phyloP scores from a whole-genome alignment of 305 asterid species.

The Nicotiana rustica region DNA sequence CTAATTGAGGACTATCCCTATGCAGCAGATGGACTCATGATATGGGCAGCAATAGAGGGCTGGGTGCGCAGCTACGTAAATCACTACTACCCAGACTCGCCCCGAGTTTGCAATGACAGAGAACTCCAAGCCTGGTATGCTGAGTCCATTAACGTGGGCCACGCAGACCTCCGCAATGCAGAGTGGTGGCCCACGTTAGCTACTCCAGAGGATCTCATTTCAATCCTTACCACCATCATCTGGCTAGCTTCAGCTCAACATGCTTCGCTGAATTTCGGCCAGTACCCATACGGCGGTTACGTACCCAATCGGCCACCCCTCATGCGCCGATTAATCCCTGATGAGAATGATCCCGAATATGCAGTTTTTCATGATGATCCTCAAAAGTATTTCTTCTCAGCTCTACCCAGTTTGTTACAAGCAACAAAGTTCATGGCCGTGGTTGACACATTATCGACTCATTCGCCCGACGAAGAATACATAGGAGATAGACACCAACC shows the following conservation, averaged over 20 bases:
- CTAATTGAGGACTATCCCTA: slow-evolving; percentile 86
- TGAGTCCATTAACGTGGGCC: slow-evolving; percentile 92
- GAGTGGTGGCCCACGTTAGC: slow-evolving; percentile 95
- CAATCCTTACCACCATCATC: slow-evolving; percentile 80
- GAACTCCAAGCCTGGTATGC: slow-evolving; percentile 97
- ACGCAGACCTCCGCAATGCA: slow-evolving; percentile 70
- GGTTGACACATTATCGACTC: slow-evolving; percentile 86
- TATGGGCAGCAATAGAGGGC: slow-evolving; percentile 76
- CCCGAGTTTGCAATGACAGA: slow-evolving; percentile 68
- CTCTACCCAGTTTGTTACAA: slow-evolving; percentile 84
- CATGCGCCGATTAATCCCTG: slow-evolving; percentile 79
- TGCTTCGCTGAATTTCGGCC: slow-evolving; percentile 94
- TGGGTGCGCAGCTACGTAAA: slow-evolving; percentile 70
- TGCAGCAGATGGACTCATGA: slow-evolving; percentile 88
- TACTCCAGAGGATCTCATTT: slow-evolving; percentile 68
- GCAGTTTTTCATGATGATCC: slow-evolving; percentile 71
- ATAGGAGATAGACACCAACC: slow-evolving; percentile 81
- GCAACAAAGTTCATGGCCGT: slow-evolving; percentile 96
- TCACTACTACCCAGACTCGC: slow-evolving; percentile 70
- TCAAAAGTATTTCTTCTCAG: slow-evolving; percentile 73
- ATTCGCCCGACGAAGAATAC: slow-evolving; percentile 93
- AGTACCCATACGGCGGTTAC: slow-evolving; percentile 93
- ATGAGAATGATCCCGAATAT: slow-evolving; percentile 77
- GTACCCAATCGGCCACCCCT: slow-evolving; percentile 95
- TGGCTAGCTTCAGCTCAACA: slow-evolving; percentile 97